phyloP scores from a whole-genome alignment of 306 rosid genomes.

The Fagus sylvatica region DNA sequence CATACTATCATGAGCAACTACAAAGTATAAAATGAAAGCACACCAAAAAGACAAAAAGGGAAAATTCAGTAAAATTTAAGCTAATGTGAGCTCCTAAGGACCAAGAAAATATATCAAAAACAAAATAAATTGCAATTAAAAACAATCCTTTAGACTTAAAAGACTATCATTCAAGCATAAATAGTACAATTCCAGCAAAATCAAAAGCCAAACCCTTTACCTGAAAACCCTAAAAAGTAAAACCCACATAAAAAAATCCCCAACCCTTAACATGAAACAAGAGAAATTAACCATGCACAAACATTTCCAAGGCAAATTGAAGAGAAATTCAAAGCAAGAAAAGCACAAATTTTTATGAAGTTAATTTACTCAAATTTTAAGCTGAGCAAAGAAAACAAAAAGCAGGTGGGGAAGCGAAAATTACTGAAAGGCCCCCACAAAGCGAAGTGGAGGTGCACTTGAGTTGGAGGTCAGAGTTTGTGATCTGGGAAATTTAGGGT shows the following conservation, averaged over 20 bases:
- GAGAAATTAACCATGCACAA: constrained; percentile 1
- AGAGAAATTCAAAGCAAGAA: neutral
- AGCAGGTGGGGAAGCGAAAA: neutral
- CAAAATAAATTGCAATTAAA: neutral
- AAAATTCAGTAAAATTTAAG: neutral
- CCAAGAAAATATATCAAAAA: neutral
- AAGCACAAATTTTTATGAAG: neutral
- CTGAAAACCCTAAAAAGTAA: constrained; percentile 9
- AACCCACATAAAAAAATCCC: neutral
- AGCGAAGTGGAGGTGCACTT: neutral
- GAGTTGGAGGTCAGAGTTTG: neutral
- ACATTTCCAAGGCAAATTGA: neutral
- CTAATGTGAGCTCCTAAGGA: neutral
- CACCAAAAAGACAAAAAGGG: neutral
- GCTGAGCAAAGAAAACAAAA: neutral
- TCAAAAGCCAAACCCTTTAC: neutral
- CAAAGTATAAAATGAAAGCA: neutral
- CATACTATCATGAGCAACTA: neutral
- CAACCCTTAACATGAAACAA: neutral
- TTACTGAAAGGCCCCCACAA: neutral
- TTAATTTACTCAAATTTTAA: neutral
- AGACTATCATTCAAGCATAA: neutral
- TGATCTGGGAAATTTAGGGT: constrained; percentile 8
- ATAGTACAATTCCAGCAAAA: neutral
- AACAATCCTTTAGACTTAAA: neutral